Base-by-base conservation (phyloP, 2,329 filamentous ascomycete genomes). In the Colletotrichum cuscutae region DNA sequence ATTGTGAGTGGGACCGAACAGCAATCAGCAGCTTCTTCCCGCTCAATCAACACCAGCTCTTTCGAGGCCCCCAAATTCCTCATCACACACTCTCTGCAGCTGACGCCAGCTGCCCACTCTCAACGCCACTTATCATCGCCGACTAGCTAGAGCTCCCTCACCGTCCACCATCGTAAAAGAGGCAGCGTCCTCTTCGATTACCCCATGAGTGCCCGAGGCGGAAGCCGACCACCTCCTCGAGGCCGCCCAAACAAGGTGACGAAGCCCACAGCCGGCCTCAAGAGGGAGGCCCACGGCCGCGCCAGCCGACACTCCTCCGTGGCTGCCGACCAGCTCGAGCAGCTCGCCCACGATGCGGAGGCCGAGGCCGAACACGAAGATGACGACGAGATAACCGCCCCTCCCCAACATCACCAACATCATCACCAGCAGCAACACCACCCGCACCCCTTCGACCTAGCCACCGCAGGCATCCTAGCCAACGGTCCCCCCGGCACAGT, bases 231-330 rank as follows among this genome's bases (percentile, higher is more conserved):
- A 60, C 73, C 77, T 71, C 74, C 77, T 71, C 83, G 83, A 68
- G 82, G 78, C 75, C 83, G 83, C 65, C 81, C 81, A 46, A 83
- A 78, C 79, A 86, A 85, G 78, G 84, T 87, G 77, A 82, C 82
- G 65, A 88, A 87, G 78, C 78, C 81, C 54, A 74, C 75, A 59
- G 71, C 62, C 30, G 70, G 70, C 32, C 32, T 70, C 60, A 72
- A 72, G 60, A 54, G 65, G 24, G 70, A 69, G 42, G 24, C 70
- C n/a, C 65, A 64, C 30, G 65, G 78, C 59, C 80, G 80, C 32
- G 76, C 76, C 72, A 75, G 78, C 70, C 80, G 79, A 42, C 78
- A 77, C 70, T 71, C 77, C 12, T 73, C 79, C n/a, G 75, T 82
- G 67, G 75, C 76, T 22, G 79, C 80, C 12, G 78, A 81, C 58